Base-by-base conservation (phyloP, 768 basidiomycete genomes). In the Suillus fuscotomentosus region DNA sequence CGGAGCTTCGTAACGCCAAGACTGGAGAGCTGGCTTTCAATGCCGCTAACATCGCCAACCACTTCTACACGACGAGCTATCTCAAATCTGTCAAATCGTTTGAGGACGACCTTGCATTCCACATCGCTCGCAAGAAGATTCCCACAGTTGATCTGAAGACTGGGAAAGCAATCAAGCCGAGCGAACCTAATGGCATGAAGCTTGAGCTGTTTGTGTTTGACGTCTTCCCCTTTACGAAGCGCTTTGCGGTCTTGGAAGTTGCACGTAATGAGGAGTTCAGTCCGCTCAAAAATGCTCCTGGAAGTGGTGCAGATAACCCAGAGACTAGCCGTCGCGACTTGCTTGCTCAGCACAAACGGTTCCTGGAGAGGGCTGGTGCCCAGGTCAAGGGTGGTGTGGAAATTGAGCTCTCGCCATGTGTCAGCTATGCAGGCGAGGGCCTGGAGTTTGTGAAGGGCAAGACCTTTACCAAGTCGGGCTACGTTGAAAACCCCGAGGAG, bases 131-230 rank as follows among this genome's bases (percentile, higher is more conserved):
- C 70, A 99, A 99, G 80, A 99, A 99, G 84, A 99, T 99, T 68
- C 83, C 95, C 8, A 86, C 90, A 69, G 81, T 95, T 67, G 88
- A 94, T 72, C 70, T 94, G 64, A 71, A 83, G 62, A 83, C 84
- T 15, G 95, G 93, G 22, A 81, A 87, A 66, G 31, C 71, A 5
- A 77, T 96, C 73, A 96, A 95, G 73, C 96, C 97, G 2, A 76
- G 78, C 66, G 88, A 89, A 72, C 92, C 95, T n/a, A 99, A 99
- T 75, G 97, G 97, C 66, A 97, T 99, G 94, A 99, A 99, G 80
- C 87, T 99, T 66, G 97, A 99, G 78, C 82, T 96, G 81, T 99
- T 99, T 79, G 92, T 99, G 39, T 99, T 99, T 72, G 97, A 99
- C 78, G 97, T 99, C 53, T 98, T 99, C 83, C 96, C 96, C 0